Conservation (phyloP, 2,329 filamentous ascomycete genomes). For the Nemania abortiva region DNA sequence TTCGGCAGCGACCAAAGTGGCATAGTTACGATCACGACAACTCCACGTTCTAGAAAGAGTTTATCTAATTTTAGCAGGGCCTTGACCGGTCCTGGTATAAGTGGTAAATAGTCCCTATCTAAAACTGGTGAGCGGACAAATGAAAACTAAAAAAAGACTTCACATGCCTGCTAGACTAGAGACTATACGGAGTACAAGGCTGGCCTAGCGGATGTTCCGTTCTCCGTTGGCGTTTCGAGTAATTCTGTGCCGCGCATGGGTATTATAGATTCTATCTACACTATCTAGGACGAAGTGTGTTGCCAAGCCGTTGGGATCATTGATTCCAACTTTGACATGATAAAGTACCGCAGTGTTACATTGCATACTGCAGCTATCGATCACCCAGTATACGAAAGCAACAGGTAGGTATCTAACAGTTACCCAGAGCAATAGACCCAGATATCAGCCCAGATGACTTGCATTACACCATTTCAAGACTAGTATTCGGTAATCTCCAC, state of each 20-base stretch:
- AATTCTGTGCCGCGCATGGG: background rate
- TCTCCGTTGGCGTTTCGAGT: background rate
- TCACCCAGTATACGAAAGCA: background rate
- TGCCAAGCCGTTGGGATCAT: background rate
- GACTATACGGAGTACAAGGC: background rate
- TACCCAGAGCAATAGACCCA: too few relatives aligned
- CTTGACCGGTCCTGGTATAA: slow-evolving; percentile 11
- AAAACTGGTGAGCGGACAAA: slow-evolving; percentile 3
- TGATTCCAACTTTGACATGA: background rate
- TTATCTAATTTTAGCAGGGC: slow-evolving; percentile 34
- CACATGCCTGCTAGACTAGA: slow-evolving; percentile 1
- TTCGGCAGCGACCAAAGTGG: slow-evolving; percentile 2
- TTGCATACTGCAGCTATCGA: background rate
- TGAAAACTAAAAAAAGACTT: slow-evolving; percentile 24
- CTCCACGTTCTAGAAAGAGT: slow-evolving; percentile 10
- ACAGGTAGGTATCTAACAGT: background rate
- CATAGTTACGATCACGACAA: slow-evolving; percentile 3
- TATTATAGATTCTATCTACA: background rate
- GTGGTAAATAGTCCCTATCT: background rate
- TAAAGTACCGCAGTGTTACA: background rate
- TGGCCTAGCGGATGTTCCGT: background rate
- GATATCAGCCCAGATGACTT: background rate
- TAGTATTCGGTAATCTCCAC: background rate
- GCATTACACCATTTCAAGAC: background rate
- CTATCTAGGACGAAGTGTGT: background rate